phyloP scores from a whole-genome alignment of 768 basidiomycete genomes.

The Boletus pseudo-olivaceus region DNA sequence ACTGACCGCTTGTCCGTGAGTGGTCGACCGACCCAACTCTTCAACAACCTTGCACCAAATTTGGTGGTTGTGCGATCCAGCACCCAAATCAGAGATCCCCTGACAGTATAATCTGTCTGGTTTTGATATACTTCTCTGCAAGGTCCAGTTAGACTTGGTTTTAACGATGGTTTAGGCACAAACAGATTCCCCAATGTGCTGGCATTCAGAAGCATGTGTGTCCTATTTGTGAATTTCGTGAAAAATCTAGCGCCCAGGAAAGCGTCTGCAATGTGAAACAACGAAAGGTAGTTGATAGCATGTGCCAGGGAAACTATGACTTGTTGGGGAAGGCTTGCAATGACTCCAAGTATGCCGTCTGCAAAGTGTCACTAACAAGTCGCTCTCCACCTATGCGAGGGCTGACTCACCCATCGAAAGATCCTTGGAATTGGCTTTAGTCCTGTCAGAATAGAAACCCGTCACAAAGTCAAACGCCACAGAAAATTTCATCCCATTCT shows the following conservation, averaged over 20 bases:
- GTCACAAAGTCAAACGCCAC: slow-evolving; percentile 68
- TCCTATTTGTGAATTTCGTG: slow-evolving; percentile 66
- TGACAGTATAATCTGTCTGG: slow-evolving; percentile 70
- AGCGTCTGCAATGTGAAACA: slow-evolving; percentile 75
- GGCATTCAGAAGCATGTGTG: slow-evolving; percentile 84
- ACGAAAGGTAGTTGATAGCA: slow-evolving; percentile 62
- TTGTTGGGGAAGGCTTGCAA: slow-evolving; percentile 64
- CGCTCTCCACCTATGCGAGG: neutral
- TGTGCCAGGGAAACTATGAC: slow-evolving; percentile 74
- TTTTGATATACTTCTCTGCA: slow-evolving; percentile 86
- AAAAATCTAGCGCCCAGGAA: slow-evolving; percentile 79
- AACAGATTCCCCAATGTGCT: slow-evolving; percentile 83
- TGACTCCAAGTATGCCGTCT: slow-evolving; percentile 62
- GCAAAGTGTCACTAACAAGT: neutral
- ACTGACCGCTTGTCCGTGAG: slow-evolving; percentile 66
- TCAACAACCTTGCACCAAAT: slow-evolving; percentile 82
- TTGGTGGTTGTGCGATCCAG: slow-evolving; percentile 84
- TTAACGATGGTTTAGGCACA: slow-evolving; percentile 15
- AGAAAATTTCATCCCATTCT: slow-evolving; percentile 52
- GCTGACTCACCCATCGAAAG: slow-evolving; percentile 14
- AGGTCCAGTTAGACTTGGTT: neutral
- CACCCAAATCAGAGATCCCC: slow-evolving; percentile 80
- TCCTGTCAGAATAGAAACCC: slow-evolving; percentile 60
- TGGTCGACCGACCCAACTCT: slow-evolving; percentile 84
- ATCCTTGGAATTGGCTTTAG: slow-evolving; percentile 39